These are phyloP conservation scores for Chalara sp. DNA, from an alignment of 2,329 filamentous ascomycete species.

Conservation along the genomic window DNA sequence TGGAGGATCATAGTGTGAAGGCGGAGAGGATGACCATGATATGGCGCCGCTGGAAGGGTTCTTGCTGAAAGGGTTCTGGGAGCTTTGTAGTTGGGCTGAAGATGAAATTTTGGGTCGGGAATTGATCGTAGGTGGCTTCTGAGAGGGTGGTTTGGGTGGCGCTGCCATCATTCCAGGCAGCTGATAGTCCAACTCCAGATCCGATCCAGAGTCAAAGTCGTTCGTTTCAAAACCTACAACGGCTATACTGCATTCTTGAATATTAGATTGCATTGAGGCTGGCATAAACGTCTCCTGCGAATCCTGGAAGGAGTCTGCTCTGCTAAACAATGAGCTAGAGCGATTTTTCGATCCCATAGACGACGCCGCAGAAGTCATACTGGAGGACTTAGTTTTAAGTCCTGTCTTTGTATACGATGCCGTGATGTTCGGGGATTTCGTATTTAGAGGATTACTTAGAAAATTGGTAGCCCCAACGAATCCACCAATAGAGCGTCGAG, in stretches of 20 bases:
- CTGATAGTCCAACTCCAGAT: constrained; percentile 73
- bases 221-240: constrained; percentile 62
- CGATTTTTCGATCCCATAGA: constrained; percentile 24
- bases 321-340: constrained; percentile 35
- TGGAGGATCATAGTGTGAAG: constrained; percentile 33
- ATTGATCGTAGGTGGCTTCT: background rate
- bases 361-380: constrained; percentile 55
- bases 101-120: constrained; percentile 57
- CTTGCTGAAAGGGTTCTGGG: constrained; percentile 61
- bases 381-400: constrained; percentile 5
- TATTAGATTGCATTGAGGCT: constrained; percentile 17
- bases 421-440: constrained; percentile 46
- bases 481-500: constrained; percentile 28
- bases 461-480: constrained; percentile 30
- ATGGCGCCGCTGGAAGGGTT: constrained; percentile 37
- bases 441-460: constrained; percentile 30
- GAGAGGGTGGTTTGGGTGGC: constrained; percentile 35
- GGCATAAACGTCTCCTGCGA: constrained; percentile 43
- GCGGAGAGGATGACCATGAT: constrained; percentile 39
- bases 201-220: constrained; percentile 77
- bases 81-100: constrained; percentile 2
- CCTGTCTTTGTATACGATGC: constrained; percentile 57
- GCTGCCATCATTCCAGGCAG: constrained; percentile 51
- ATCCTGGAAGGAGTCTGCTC: constrained; percentile 43
- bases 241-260: constrained; percentile 9